These are phyloP conservation scores for Fennellomyces sp. DNA, from an alignment of 371 early-diverging fungal genomes.

Conservation along the genomic window DNA sequence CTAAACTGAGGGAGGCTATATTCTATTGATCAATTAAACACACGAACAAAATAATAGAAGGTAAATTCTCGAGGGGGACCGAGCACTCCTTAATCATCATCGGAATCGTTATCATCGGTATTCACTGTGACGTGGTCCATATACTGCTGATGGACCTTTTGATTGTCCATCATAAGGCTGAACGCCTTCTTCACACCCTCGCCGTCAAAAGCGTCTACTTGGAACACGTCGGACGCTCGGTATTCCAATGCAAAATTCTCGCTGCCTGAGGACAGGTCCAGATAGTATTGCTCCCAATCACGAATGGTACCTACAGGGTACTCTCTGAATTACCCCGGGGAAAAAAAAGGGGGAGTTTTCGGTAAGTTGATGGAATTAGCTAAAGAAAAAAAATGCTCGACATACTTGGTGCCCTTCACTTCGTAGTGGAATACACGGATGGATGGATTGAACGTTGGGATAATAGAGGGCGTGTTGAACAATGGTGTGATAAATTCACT, in stretches of 20 bases:
- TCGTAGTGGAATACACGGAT: slow-evolving; percentile 55
- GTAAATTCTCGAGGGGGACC: too few species aligned
- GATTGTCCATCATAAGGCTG: slow-evolving; percentile 1
- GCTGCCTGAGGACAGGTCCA: slow-evolving; percentile 30
- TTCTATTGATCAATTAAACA: too few species aligned
- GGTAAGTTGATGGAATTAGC: too few species aligned
- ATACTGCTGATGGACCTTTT: slow-evolving; percentile 5
- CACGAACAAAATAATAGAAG: too few species aligned
- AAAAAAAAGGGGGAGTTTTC: too few species aligned
- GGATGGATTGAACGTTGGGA: slow-evolving; percentile 53
- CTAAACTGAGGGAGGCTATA: too few species aligned
- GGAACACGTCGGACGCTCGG: slow-evolving; percentile 35
- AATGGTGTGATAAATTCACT: slow-evolving; percentile 25
- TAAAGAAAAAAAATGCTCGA: too few species aligned
- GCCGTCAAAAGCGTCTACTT: slow-evolving; percentile 24
- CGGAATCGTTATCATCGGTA: slow-evolving; percentile 13
- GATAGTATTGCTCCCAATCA: slow-evolving; percentile 50
- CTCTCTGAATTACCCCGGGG: too few species aligned
- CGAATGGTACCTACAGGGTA: slow-evolving; percentile 35
- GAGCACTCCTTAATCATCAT: slow-evolving; percentile 1
- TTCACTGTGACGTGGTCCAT: slow-evolving; percentile 13
- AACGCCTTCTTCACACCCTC: slow-evolving; percentile 15
- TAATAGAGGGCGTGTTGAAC: slow-evolving; percentile 49
- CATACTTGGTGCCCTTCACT: slow-evolving; percentile 11
- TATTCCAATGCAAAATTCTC: slow-evolving; percentile 44